Evolutionary conservation across 1,139 yeast species (phyloP), one percentile per base, ranked within the genome.

Genomic region (Zygotorulaspora mrakii): DNA sequence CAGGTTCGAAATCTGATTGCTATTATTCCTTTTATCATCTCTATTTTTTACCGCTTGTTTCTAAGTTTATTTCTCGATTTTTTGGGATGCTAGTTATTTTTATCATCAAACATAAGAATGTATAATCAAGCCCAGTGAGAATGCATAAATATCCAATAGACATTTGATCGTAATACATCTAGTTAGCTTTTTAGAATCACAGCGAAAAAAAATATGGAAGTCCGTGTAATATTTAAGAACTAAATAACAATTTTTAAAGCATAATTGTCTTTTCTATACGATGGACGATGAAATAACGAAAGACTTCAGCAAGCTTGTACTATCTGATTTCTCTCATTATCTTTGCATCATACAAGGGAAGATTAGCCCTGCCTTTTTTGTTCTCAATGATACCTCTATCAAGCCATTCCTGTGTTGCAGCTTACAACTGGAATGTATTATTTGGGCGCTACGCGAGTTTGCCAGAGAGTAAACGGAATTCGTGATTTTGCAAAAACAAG

Each of bases 1-100:
- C 18, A 83, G 87, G 54, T 86, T 87, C 62, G 96, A 87, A 62
- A 73, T 87, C 55, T 85, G 63, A 62, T 12, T 24, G 13, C 23
- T 30, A 24, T 31, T 21, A 21, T 13, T 33, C 13, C 13, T 30
- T 22, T 27, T 18, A 27, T 17, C 29, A 13, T 28, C 17, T 21
- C 9, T 10, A 18, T 35, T 35, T 22, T 21, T 26, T 21, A 17
- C 23, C 23, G 13, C n/a, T 24, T n/a, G n/a, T 28, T 28, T 20
- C 16, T 17, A 28, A 28, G 13, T 13, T 10, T 25, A 25, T 6
- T 20, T 28, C 8, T 13, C 20, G 8, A 14, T 10, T 28, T 28
- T 14, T 16, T 5, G 28, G 10, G 28, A 25, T n/a, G 14, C 14
- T 11, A 11, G 7, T 25, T 8, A 6, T 5, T 18, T 14, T 17